phyloP scores from a whole-genome alignment of 1,284 basidiomycete genomes.

The Ceratobasidium sp. region DNA sequence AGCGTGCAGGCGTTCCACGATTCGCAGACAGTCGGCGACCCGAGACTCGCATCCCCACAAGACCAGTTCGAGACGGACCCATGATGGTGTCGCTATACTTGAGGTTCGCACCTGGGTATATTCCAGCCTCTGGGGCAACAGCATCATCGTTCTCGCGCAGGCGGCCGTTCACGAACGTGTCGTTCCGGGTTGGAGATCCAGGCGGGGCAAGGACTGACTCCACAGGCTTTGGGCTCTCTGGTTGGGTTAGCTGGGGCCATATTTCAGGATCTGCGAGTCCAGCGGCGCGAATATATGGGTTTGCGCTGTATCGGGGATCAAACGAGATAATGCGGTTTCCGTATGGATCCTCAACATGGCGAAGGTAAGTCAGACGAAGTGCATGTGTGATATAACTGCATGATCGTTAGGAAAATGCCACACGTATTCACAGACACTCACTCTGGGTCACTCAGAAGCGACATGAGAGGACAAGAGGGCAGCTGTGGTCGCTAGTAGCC shows the following conservation, averaged over 20 bases:
- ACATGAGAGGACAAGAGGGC: conserved; percentile 55
- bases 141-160: conserved; percentile 51
- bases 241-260: conserved; percentile 82
- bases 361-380: conserved; percentile 84
- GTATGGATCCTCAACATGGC: conserved; percentile 83
- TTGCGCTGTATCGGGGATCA: conserved; percentile 70
- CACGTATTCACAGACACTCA: conserved; percentile 49
- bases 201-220: conserved; percentile 47
- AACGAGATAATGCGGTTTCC: conserved; percentile 81
- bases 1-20: conserved; percentile 51
- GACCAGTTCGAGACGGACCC: conserved; percentile 64
- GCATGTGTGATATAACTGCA: conserved; percentile 83
- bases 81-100: conserved; percentile 88
- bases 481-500: conserved; percentile 3
- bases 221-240: conserved; percentile 68
- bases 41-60: conserved; percentile 70
- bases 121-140: conserved; percentile 39
- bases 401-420: conserved; percentile 13
- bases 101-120: conserved; percentile 58
- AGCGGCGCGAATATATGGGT: conserved; percentile 80
- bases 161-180: conserved; percentile 39
- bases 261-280: conserved; percentile 75
- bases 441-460: conserved; percentile 69
- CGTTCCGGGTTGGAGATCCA: conserved; percentile 39
- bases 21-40: conserved; percentile 62